Evolutionary conservation across 1,284 basidiomycete genomes (phyloP).

Genomic region (Singerocomus inundabilis): DNA sequence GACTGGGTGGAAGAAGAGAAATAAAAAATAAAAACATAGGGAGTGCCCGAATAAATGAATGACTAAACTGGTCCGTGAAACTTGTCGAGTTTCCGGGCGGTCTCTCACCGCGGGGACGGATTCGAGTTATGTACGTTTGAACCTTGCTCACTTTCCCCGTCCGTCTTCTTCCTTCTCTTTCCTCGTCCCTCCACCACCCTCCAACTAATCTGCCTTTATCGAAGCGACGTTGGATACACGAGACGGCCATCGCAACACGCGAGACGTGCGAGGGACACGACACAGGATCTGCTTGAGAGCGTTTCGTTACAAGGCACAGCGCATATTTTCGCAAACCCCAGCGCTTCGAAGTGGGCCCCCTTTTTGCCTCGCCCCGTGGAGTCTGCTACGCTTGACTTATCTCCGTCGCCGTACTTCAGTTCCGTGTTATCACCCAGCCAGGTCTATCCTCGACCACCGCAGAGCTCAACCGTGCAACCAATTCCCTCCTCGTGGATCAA

Average conservation of each 20-base stretch:
- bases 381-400: conserved; percentile 19
- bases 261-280: conserved; percentile 21
- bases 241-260: conserved; percentile 14
- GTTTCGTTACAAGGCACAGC: conserved; percentile 10
- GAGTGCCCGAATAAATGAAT: too few species aligned
- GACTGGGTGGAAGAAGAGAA: neutral
- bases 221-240: conserved; percentile 7
- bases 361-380: conserved; percentile 9
- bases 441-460: neutral
- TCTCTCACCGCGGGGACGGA: conserved; percentile 8
- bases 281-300: conserved; percentile 13
- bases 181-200: neutral
- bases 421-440: conserved; percentile 15
- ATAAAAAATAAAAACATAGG: too few species aligned
- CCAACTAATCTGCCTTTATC: conserved; percentile 8
- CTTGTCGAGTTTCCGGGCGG: conserved; percentile 17
- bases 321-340: conserved; percentile 2
- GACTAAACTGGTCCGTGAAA: too few species aligned
- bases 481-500: neutral
- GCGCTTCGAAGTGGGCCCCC: neutral
- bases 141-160: neutral
- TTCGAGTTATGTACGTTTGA: conserved; percentile 12
- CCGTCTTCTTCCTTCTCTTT: neutral
- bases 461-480: conserved; percentile 1
- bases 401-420: conserved; percentile 21